Percentiles rank a stretch among this genome's conserved stretches.
These are phyloP conservation scores for Penicillium subrubescens DNA, from an alignment of 495 filamentous ascomycete genomes.

Conservation along the genomic window DNA sequence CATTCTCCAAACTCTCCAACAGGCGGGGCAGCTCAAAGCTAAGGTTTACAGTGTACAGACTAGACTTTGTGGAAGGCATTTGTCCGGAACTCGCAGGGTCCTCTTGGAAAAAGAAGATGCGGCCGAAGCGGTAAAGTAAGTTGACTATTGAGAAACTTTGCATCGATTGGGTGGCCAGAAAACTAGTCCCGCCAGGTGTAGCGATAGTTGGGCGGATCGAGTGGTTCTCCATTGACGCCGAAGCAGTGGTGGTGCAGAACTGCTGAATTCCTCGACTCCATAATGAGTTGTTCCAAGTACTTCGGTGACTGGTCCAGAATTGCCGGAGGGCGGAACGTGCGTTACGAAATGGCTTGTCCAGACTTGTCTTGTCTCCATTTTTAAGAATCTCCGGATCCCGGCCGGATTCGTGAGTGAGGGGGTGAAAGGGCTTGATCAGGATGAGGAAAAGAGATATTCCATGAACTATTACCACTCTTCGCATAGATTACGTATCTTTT, in stretches of 20 bases:
- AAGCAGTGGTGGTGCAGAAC: conserved; percentile 2
- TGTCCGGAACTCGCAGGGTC: conserved; percentile 11
- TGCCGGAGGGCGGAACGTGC: conserved; percentile 14
- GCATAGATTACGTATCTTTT: neutral
- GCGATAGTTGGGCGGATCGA: conserved; percentile 4
- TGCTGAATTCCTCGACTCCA: neutral
- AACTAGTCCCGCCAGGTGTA: neutral
- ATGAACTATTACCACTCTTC: neutral
- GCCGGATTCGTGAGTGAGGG: neutral
- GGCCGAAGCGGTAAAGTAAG: neutral
- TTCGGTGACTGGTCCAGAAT: conserved; percentile 10
- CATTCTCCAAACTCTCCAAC: conserved; percentile 14
- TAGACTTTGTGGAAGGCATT: neutral
- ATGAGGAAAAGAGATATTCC: neutral
- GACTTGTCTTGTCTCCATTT: neutral
- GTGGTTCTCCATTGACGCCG: neutral
- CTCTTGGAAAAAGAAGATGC: conserved; percentile 8
- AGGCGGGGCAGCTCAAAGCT: neutral
- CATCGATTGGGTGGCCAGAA: neutral
- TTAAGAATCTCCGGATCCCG: neutral
- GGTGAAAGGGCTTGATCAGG: neutral
- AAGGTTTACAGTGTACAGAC: neutral
- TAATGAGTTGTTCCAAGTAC: neutral
- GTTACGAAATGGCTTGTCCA: conserved; percentile 14
- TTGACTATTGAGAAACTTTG: neutral